Percentiles rank a stretch among this genome's conserved stretches.
These are phyloP conservation scores for Phytophthora boehmeriae DNA, from an alignment of 352 stramenopile genomes.

Conservation along the genomic window DNA sequence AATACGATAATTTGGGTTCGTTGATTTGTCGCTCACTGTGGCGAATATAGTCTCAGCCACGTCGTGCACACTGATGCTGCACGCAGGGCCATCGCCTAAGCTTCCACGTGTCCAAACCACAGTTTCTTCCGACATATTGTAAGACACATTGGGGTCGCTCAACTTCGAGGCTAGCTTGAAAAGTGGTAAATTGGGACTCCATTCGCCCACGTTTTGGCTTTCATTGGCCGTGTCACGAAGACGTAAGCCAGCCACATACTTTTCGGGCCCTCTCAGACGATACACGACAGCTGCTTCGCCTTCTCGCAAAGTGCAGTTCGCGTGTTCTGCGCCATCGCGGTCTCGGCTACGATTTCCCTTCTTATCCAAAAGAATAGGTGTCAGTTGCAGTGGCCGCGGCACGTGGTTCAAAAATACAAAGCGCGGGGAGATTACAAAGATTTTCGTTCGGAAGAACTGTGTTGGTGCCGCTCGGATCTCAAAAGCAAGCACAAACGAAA, in stretches of 20 bases:
- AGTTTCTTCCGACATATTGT: constrained; percentile 50
- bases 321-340: constrained; percentile 22
- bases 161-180: constrained; percentile 47
- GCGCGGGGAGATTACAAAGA: constrained; percentile 77
- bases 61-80: constrained; percentile 66
- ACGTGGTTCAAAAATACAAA: constrained; percentile 79
- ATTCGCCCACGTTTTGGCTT: constrained; percentile 56
- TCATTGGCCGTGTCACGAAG: constrained; percentile 66
- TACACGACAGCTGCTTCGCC: constrained; percentile 71
- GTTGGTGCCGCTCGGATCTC: constrained; percentile 77
- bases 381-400: constrained; percentile 66
- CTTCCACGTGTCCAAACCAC: constrained; percentile 74
- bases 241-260: constrained; percentile 67
- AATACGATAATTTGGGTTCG: constrained; percentile 76
- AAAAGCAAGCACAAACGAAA: constrained; percentile 80
- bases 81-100: constrained; percentile 76
- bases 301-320: constrained; percentile 54
- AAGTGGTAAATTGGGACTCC: constrained; percentile 58
- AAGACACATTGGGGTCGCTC: constrained; percentile 47
- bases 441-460: constrained; percentile 86
- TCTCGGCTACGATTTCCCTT: constrained; percentile 53
- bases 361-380: constrained; percentile 82
- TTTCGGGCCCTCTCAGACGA: constrained; percentile 69
- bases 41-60: constrained; percentile 74
- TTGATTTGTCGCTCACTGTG: constrained; percentile 72